phyloP scores from a whole-genome alignment of 441 rosid genomes.

The Syzygium syzygioides region DNA sequence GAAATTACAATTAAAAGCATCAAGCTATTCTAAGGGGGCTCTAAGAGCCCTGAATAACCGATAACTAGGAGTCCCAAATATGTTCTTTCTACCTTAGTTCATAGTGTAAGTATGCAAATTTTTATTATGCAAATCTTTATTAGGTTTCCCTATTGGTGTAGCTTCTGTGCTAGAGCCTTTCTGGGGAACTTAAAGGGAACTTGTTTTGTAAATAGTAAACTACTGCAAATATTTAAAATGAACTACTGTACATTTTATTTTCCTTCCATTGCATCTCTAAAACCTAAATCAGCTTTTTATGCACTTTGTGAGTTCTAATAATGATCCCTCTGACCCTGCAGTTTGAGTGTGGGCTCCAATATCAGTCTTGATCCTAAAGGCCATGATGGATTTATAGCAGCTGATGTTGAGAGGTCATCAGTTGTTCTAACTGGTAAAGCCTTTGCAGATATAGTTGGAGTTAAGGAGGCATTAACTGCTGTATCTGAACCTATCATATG shows the following conservation, averaged over 20 bases:
- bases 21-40: background rate
- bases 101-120: background rate
- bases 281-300: background rate
- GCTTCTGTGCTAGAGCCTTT: background rate
- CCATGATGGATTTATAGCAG: constrained; percentile 26
- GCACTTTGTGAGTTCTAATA: background rate
- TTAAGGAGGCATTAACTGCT: constrained; percentile 21
- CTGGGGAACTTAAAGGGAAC: background rate
- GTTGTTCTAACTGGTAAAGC: constrained; percentile 31
- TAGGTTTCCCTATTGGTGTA: background rate
- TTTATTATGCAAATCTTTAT: background rate
- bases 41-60: background rate
- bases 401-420: constrained; percentile 31
- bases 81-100: background rate
- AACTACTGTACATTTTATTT: background rate
- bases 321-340: constrained; percentile 2
- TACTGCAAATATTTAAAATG: background rate
- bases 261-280: background rate
- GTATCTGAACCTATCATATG: constrained; percentile 28
- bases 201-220: background rate
- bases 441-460: constrained; percentile 26
- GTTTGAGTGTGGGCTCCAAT: constrained; percentile 10
- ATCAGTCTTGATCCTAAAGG: constrained; percentile 25
- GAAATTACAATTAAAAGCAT: background rate
- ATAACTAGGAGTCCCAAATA: background rate